Percentiles rank a stretch among this genome's conserved stretches.
phyloP scores from a whole-genome alignment of 2,329 filamentous ascomycete species.

The Chaetomiaceae sp. region DNA sequence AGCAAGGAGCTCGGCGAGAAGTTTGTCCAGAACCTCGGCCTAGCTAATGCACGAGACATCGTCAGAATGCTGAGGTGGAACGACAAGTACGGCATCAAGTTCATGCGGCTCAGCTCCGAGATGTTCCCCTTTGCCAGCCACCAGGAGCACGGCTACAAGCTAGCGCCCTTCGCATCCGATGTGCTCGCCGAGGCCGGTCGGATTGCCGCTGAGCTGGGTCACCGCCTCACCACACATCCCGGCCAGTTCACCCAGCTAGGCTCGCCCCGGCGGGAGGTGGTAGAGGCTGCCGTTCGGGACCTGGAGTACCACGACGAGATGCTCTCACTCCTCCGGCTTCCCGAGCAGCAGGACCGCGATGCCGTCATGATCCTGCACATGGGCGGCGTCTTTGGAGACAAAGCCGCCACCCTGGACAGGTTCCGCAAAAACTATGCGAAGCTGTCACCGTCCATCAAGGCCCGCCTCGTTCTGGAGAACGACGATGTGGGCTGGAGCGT shows the following conservation, averaged over 20 bases:
- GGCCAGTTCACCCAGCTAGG: slow-evolving; percentile 91
- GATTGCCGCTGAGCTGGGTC: slow-evolving; percentile 70
- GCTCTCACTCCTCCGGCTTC: slow-evolving; percentile 68
- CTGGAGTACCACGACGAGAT: slow-evolving; percentile 85
- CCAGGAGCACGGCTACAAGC: slow-evolving; percentile 74
- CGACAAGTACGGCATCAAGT: slow-evolving; percentile 82
- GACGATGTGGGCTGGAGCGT: slow-evolving; percentile 92
- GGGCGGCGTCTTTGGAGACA: slow-evolving; percentile 86
- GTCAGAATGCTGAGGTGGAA: slow-evolving; percentile 88
- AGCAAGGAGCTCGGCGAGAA: slow-evolving; percentile 59
- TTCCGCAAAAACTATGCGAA: slow-evolving; percentile 69
- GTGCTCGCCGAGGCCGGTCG: slow-evolving; percentile 69
- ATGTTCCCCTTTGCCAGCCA: slow-evolving; percentile 98
- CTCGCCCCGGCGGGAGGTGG: slow-evolving; percentile 71
- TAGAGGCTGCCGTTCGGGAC: slow-evolving; percentile 71
- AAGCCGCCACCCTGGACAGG: slow-evolving; percentile 66
- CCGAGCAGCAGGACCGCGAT: slow-evolving; percentile 71
- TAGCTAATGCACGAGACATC: slow-evolving; percentile 79
- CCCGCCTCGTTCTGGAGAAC: slow-evolving; percentile 82
- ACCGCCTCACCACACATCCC: slow-evolving; percentile 83
- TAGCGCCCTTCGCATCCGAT: slow-evolving; percentile 76
- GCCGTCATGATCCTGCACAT: slow-evolving; percentile 94
- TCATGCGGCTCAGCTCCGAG: slow-evolving; percentile 86
- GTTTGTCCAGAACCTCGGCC: slow-evolving; percentile 70
- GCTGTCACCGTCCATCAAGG: slow-evolving; percentile 65